Conservation (phyloP, 2,329 filamentous ascomycete genomes). For the Helotiales sp. region DNA sequence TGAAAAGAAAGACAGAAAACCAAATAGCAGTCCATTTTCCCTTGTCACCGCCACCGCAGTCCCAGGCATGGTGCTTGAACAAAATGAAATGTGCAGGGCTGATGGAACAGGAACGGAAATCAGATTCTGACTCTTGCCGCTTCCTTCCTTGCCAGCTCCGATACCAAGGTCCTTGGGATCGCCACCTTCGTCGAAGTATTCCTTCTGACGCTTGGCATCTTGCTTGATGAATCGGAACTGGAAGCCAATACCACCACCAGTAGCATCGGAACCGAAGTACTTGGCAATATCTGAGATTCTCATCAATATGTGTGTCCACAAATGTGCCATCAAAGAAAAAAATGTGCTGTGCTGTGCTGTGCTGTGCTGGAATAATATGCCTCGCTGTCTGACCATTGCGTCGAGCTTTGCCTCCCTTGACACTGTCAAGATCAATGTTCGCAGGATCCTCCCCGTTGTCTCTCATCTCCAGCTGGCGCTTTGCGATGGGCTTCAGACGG, state of each 20-base stretch:
- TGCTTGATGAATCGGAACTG: conserved; percentile 59
- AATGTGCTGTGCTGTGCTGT: neutral
- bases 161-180: conserved; percentile 40
- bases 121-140: conserved; percentile 15
- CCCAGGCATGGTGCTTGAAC: neutral
- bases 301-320: conserved; percentile 16
- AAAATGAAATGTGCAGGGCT: conserved; percentile 3
- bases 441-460: conserved; percentile 46
- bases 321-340: neutral
- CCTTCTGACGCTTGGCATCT: conserved; percentile 49
- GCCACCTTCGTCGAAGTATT: conserved; percentile 44
- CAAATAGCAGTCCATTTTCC: neutral
- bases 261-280: conserved; percentile 58
- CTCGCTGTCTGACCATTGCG: conserved; percentile 7
- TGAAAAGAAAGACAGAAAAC: neutral
- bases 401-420: conserved; percentile 12
- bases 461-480: conserved; percentile 46
- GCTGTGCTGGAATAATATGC: neutral
- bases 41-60: neutral
- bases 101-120: conserved; percentile 2
- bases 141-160: conserved; percentile 3
- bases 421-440: conserved; percentile 22
- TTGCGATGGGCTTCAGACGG: conserved; percentile 50
- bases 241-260: conserved; percentile 57
- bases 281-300: conserved; percentile 54